Evolutionary conservation across 768 basidiomycete genomes (phyloP).

Genomic region (Tricholoma bakamatsutake): DNA sequence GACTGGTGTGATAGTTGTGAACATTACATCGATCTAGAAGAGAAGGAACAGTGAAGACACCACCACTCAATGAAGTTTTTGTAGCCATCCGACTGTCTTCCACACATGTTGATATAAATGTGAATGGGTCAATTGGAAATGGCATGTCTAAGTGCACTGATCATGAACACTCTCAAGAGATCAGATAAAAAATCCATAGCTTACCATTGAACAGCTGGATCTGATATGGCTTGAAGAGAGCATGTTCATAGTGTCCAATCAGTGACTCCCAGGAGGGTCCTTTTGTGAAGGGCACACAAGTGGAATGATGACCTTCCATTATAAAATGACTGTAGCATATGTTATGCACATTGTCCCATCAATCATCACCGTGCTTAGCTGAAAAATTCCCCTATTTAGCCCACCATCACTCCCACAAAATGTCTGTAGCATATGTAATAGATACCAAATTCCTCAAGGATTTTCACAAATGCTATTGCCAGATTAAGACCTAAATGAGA

Average conservation of each 20-base stretch:
- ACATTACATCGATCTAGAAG: slow-evolving; percentile 33
- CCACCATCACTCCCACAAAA: no score
- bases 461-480: no score
- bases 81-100: slow-evolving; percentile 31
- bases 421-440: no score
- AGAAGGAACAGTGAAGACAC: slow-evolving; percentile 41
- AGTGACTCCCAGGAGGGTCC: slow-evolving; percentile 78
- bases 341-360: no score
- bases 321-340: no score
- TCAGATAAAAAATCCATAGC: slow-evolving; percentile 3
- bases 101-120: slow-evolving; percentile 48
- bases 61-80: slow-evolving; percentile 17
- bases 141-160: slow-evolving; percentile 52
- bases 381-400: no score
- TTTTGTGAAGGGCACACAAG: slow-evolving; percentile 74
- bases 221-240: slow-evolving; percentile 66
- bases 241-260: slow-evolving; percentile 62
- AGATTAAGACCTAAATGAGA: no score
- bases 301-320: slow-evolving; percentile 71
- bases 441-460: no score
- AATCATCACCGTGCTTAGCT: no score
- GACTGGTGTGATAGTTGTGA: no score
- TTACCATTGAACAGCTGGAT: slow-evolving; percentile 84
- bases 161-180: slow-evolving; percentile 1
- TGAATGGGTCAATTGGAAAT: slow-evolving; percentile 73